Percentiles rank a stretch among this genome's conserved stretches.
Evolutionary conservation across 129 eudicot species (phyloP).

Genomic region (Flaveria brownii): DNA sequence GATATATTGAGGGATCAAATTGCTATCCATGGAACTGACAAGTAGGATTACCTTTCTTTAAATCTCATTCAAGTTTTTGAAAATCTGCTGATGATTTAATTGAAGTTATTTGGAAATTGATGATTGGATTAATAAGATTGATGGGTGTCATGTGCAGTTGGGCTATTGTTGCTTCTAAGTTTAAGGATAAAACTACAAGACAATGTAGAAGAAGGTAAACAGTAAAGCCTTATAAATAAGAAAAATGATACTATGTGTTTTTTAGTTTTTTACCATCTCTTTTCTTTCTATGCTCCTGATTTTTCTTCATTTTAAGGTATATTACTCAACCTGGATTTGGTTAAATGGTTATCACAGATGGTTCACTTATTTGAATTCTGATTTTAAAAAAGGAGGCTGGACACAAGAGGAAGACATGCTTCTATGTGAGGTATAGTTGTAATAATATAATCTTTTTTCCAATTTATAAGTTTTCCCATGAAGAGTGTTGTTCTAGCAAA

Average conservation of each 20-base stretch:
- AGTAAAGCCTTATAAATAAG: not conserved
- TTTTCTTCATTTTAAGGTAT: not conserved
- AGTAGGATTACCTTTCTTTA: constrained; percentile 43
- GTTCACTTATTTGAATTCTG: constrained; percentile 97
- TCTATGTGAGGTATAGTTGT: constrained; percentile 64
- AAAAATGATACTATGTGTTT: not conserved
- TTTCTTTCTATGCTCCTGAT: constrained; percentile 2
- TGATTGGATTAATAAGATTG: constrained; percentile 25
- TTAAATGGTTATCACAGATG: constrained; percentile 54
- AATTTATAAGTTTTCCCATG: not conserved
- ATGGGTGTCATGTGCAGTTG: constrained; percentile 60
- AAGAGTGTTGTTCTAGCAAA: not conserved
- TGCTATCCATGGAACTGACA: constrained; percentile 82
- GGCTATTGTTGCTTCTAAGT: constrained; percentile 94
- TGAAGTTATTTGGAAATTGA: not conserved
- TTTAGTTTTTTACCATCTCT: not conserved
- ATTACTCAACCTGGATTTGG: constrained; percentile 16
- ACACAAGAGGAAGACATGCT: constrained; percentile 98
- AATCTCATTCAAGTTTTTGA: not conserved
- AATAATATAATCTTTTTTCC: not conserved
- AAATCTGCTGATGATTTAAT: not conserved
- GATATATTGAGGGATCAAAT: constrained; percentile 94
- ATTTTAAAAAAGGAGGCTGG: constrained; percentile 99
- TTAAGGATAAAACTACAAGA: constrained; percentile 94
- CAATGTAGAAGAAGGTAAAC: constrained; percentile 96